phyloP scores from a whole-genome alignment of 2,329 filamentous ascomycete genomes.

The Talaromyces islandicus region DNA sequence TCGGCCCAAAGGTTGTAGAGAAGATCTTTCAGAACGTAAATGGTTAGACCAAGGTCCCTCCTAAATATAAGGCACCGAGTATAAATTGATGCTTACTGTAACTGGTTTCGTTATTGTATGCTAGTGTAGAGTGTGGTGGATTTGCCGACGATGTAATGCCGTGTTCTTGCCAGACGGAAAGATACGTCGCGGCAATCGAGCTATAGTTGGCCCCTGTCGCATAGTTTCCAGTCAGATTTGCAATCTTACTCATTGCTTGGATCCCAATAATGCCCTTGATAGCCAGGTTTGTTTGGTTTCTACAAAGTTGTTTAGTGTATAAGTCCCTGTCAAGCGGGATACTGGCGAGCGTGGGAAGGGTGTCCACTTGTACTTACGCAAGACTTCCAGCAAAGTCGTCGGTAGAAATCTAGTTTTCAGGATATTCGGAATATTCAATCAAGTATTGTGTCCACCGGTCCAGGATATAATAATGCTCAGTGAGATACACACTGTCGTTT shows the following conservation, averaged over 20 bases:
- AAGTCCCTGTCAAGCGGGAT: background rate
- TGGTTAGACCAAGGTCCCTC: too few species aligned
- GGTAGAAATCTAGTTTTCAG: constrained; percentile 28
- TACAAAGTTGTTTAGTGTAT: constrained; percentile 11
- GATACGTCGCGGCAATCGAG: constrained; percentile 48
- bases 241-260: constrained; percentile 51
- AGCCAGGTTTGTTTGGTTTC: constrained; percentile 54
- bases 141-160: constrained; percentile 37
- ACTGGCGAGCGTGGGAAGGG: too few species aligned
- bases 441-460: constrained; percentile 32
- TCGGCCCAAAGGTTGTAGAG: constrained; percentile 53
- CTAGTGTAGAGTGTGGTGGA: constrained; percentile 44
- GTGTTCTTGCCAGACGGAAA: constrained; percentile 43
- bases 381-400: constrained; percentile 32
- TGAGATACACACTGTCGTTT: constrained; percentile 26
- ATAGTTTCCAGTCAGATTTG: constrained; percentile 40
- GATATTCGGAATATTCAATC: constrained; percentile 27
- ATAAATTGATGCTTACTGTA: background rate
- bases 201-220: constrained; percentile 38
- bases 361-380: constrained; percentile 5
- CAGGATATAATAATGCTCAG: constrained; percentile 25
- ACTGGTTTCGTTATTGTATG: constrained; percentile 33
- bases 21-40: constrained; percentile 24
- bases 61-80: background rate
- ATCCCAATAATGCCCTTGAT: constrained; percentile 57